Evolutionary conservation across 2,329 filamentous ascomycete species (phyloP), one percentile per base, ranked within the genome.

Genomic region (Waltergamsia citrina): DNA sequence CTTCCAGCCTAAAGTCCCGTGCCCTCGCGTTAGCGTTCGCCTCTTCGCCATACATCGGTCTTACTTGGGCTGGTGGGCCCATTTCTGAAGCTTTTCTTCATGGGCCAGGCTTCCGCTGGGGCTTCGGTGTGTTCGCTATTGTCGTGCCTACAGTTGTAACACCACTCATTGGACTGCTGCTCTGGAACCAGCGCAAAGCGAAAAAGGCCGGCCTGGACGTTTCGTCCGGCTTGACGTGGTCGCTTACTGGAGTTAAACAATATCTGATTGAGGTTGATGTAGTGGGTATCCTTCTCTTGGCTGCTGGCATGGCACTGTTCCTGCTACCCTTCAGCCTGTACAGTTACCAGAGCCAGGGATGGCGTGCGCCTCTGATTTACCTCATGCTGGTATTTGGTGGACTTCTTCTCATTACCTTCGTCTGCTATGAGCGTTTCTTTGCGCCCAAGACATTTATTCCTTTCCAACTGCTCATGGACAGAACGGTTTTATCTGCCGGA

Each of bases 291-390:
- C 37, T 79, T 19, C 52, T 81, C 6, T 65, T 81, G 43, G 63
- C 67, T 5, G 60, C 54, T 4, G 78, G 75, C 6, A 62, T 79
- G 18, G 63, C 67, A 3, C 49, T 79, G 11, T 77, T 84, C 46
- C 55, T 84, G 10, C 65, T 85, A 0, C 78, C 80, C 1, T 74
- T 85, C 47, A 78, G 65, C 6, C 60, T 84, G 11, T 64, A 68
- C 15, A 42, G 45, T 8, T 45, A 49, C 3, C 62, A 67, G 0
- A 62, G 62, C n/a, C 49, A 67, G 29, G 65, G 62, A 7, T 78
- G 72, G 72, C 51, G 51, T 16, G 63, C 67, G 1, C 56, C 51
- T 27, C 65, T 68, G 41, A 74, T 79, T 45, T 69, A 79, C 36
- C 59, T 63, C 35, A 77, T 81, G 71, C 63, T 69, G 23, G 63